These are phyloP conservation scores for Stagonosporopsis chrysanthemi DNA, from an alignment of 2,329 filamentous ascomycete species.

Conservation along the genomic window DNA sequence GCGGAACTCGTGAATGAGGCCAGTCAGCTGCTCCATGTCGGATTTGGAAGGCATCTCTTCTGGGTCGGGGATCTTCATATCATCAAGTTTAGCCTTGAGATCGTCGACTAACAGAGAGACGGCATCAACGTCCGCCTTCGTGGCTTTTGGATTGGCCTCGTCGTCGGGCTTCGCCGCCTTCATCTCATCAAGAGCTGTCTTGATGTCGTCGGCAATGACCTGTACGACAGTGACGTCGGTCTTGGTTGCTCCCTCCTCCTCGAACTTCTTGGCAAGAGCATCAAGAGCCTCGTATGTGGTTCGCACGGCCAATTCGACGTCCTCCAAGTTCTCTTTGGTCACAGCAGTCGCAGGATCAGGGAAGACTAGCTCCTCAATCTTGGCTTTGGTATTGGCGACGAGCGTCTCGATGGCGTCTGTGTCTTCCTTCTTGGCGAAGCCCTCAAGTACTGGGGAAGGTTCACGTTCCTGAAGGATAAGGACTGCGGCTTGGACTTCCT, in stretches of 20 bases:
- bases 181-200: constrained; percentile 75
- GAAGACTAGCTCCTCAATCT: constrained; percentile 78
- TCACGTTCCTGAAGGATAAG: constrained; percentile 40
- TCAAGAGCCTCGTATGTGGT: constrained; percentile 79
- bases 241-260: constrained; percentile 73
- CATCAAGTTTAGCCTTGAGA: constrained; percentile 79
- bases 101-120: constrained; percentile 85
- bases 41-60: constrained; percentile 77
- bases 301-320: constrained; percentile 71
- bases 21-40: constrained; percentile 71
- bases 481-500: constrained; percentile 67
- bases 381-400: constrained; percentile 85
- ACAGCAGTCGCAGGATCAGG: constrained; percentile 73
- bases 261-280: constrained; percentile 70
- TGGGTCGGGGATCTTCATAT: constrained; percentile 74
- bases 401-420: constrained; percentile 91
- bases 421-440: constrained; percentile 77
- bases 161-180: constrained; percentile 58
- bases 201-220: constrained; percentile 79
- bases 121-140: constrained; percentile 81
- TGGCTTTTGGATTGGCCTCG: constrained; percentile 67
- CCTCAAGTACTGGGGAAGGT: constrained; percentile 49
- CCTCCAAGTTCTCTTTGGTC: constrained; percentile 66
- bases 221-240: constrained; percentile 81
- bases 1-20: constrained; percentile 59